These are phyloP conservation scores for Diaporthe humulicola DNA, from an alignment of 2,329 filamentous ascomycete genomes.

Conservation along the genomic window DNA sequence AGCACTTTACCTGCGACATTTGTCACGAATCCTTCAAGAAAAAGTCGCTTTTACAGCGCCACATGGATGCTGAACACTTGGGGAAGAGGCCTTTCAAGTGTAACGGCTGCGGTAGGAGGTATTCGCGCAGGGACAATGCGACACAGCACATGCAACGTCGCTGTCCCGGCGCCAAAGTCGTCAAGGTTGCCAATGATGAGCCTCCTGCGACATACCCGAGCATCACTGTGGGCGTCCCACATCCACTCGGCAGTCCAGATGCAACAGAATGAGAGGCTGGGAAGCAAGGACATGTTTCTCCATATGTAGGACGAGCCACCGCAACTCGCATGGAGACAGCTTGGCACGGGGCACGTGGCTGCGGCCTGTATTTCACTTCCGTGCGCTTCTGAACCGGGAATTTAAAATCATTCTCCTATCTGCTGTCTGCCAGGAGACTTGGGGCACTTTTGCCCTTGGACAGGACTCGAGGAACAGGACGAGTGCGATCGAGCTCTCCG, in stretches of 20 bases:
- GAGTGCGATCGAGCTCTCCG: neutral
- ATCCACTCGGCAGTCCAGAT: neutral
- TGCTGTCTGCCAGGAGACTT: neutral
- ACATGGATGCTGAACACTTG: neutral
- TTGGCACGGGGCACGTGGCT: neutral
- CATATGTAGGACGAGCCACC: neutral
- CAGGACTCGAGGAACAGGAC: slow-evolving; percentile 2
- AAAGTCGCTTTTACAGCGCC: neutral
- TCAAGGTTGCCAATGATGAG: neutral
- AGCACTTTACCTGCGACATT: neutral
- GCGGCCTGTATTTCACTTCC: neutral
- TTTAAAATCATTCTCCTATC: neutral
- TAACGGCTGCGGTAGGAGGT: slow-evolving; percentile 9
- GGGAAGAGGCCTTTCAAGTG: slow-evolving; percentile 14
- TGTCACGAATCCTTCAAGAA: neutral
- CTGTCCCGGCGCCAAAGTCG: neutral
- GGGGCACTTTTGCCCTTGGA: neutral
- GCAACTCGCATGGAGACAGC: neutral
- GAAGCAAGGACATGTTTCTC: neutral
- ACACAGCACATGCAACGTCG: neutral
- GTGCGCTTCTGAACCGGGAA: neutral
- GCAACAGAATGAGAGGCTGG: neutral
- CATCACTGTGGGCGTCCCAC: slow-evolving; percentile 15
- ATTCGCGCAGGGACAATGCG: neutral
- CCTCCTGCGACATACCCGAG: neutral